phyloP scores from a whole-genome alignment of 2,329 filamentous ascomycete species.

The Paecilomyces fulvus region DNA sequence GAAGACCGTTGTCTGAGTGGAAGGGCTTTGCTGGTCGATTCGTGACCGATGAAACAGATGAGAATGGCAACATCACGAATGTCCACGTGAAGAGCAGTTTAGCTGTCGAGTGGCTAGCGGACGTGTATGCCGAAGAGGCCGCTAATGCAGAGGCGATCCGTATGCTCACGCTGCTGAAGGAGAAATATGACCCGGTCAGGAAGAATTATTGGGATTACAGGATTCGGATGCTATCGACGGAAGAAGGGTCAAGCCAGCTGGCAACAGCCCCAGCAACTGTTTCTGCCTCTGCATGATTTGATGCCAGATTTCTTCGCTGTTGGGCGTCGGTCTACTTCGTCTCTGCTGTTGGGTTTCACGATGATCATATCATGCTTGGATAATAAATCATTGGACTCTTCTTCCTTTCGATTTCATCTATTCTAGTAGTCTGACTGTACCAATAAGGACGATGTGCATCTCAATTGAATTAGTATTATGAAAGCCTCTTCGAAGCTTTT shows the following conservation, averaged over 20 bases:
- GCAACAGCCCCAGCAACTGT: constrained; percentile 1
- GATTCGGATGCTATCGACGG: constrained; percentile 39
- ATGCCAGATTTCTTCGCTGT: neutral
- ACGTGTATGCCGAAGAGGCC: constrained; percentile 34
- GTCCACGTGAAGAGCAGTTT: constrained; percentile 51
- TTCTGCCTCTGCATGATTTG: constrained; percentile 11
- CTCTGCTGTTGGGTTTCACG: neutral
- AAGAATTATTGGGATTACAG: constrained; percentile 88
- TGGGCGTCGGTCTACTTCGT: neutral
- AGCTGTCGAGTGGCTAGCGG: constrained; percentile 45
- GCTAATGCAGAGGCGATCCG: constrained; percentile 51
- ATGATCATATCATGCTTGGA: neutral
- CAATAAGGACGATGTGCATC: neutral
- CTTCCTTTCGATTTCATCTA: neutral
- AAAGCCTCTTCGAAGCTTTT: neutral
- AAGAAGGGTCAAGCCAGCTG: neutral
- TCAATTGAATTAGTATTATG: neutral
- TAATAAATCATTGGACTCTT: neutral
- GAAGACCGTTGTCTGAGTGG: constrained; percentile 40
- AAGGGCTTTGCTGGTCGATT: constrained; percentile 49
- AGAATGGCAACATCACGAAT: constrained; percentile 13
- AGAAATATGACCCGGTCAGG: constrained; percentile 84
- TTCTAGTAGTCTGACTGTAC: neutral
- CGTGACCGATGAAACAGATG: constrained; percentile 40
- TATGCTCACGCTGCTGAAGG: constrained; percentile 64